phyloP scores from a whole-genome alignment of 768 basidiomycete genomes.

The Hericium erinaceus region DNA sequence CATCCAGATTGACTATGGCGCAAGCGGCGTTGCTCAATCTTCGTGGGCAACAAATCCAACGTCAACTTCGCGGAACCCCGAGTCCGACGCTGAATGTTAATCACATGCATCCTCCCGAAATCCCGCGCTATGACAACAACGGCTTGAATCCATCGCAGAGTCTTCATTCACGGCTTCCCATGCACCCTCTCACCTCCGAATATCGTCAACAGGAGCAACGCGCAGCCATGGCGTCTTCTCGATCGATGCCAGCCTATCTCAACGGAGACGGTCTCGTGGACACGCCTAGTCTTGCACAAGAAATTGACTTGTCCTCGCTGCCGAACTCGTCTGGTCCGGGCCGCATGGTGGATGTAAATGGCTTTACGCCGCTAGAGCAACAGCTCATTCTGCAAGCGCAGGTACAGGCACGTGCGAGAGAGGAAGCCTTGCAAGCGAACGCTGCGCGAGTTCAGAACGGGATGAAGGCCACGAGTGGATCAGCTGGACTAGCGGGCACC shows the following conservation, averaged over 20 bases:
- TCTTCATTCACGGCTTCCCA: constrained; percentile 7
- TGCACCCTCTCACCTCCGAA: constrained; percentile 11
- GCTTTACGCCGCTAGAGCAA: constrained; percentile 15
- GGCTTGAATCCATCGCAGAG: too few species aligned
- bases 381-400: constrained; percentile 15
- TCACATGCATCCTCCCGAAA: constrained; percentile 13
- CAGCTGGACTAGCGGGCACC: constrained; percentile 4
- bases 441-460: constrained; percentile 3
- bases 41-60: constrained; percentile 49
- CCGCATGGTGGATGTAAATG: constrained; percentile 8
- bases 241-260: neutral
- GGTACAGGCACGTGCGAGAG: constrained; percentile 10
- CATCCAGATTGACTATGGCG: constrained; percentile 63
- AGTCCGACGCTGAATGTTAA: neutral
- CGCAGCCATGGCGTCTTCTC: neutral
- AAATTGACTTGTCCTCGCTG: constrained; percentile 12
- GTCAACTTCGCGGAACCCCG: constrained; percentile 9
- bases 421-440: constrained; percentile 7
- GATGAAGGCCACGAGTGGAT: neutral
- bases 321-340: neutral
- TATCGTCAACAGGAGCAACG: neutral
- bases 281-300: constrained; percentile 6
- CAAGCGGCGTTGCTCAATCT: constrained; percentile 72
- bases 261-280: neutral
- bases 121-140: constrained; percentile 9